phyloP scores from a whole-genome alignment of 495 filamentous ascomycete genomes.

The Tuber brumale region DNA sequence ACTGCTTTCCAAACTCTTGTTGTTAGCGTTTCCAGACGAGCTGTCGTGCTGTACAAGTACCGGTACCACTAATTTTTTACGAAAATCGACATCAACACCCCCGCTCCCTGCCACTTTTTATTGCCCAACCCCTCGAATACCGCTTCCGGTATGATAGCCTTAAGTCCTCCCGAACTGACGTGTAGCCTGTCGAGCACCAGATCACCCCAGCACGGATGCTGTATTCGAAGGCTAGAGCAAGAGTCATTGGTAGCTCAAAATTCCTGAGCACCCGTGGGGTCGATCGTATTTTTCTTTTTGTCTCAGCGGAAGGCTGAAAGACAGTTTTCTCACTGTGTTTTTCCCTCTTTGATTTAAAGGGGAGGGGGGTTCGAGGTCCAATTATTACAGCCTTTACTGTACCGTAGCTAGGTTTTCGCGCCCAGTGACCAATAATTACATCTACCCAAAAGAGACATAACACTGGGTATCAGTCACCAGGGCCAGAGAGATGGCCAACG shows the following conservation, averaged over 20 bases:
- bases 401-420: background rate
- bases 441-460: background rate
- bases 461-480: background rate
- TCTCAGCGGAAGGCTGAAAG: background rate
- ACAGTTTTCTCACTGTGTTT: background rate
- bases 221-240: background rate
- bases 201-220: background rate
- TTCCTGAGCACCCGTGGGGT: background rate
- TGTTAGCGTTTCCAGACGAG: no score
- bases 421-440: background rate
- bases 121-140: background rate
- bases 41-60: no score
- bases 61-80: no score
- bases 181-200: background rate
- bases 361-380: background rate
- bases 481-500: background rate
- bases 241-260: background rate
- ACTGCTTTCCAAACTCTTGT: no score
- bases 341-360: no score
- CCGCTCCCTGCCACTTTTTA: no score
- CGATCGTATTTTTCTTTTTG: background rate
- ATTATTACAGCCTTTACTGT: background rate
- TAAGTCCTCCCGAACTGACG: background rate
- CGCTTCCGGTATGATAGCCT: background rate
- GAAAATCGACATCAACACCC: no score